Evolutionary conservation across 768 basidiomycete species (phyloP).

Genomic region (Lyophyllum semitale): DNA sequence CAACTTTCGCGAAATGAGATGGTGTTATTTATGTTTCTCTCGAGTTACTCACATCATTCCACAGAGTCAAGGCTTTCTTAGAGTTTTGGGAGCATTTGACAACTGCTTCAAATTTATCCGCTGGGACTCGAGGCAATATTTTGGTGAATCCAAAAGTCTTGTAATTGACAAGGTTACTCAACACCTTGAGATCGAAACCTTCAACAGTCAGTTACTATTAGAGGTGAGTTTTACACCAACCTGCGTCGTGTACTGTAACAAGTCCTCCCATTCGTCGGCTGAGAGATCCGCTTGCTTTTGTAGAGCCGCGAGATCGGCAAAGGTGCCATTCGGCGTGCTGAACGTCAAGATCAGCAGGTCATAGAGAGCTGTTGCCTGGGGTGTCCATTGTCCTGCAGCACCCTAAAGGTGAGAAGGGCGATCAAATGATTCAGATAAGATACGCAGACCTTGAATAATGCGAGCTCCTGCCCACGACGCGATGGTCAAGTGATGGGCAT

Average conservation of each 20-base stretch:
- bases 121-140: conserved; percentile 71
- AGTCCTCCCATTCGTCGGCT: conserved; percentile 63
- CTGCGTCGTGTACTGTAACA: conserved; percentile 76
- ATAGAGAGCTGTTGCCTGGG: conserved; percentile 65
- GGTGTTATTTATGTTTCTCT: not conserved
- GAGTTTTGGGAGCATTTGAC: conserved; percentile 63
- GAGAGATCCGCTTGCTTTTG: conserved; percentile 55
- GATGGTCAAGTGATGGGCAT: conserved; percentile 68
- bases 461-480: conserved; percentile 86
- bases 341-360: conserved; percentile 74
- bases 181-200: conserved; percentile 32
- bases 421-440: not conserved
- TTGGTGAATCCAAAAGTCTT: conserved; percentile 86
- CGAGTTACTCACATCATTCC: conserved; percentile 52
- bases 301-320: conserved; percentile 58
- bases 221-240: conserved; percentile 36
- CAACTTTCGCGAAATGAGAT: conserved; percentile 42
- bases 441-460: conserved; percentile 62
- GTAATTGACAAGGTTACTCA: conserved; percentile 74
- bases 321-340: conserved; percentile 51
- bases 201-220: not conserved
- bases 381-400: conserved; percentile 71
- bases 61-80: conserved; percentile 55
- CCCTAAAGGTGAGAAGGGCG: not conserved
- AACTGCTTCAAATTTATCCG: conserved; percentile 63